phyloP scores from a whole-genome alignment of 257 asterid genomes.

The Avicennia marina region DNA sequence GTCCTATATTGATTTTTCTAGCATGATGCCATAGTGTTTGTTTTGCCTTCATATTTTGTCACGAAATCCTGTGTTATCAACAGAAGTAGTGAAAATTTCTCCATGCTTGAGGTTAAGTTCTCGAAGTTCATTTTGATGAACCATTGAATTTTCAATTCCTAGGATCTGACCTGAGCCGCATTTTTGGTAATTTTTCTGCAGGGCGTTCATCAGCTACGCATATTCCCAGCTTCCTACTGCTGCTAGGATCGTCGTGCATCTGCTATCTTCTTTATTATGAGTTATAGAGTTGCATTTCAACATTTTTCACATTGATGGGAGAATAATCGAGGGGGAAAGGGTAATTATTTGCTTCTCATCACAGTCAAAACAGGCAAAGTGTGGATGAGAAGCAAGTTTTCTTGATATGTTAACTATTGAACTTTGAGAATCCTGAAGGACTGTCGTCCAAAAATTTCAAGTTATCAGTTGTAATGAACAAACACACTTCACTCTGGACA shows the following conservation, averaged over 20 bases:
- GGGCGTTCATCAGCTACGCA: constrained; percentile 26
- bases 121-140: not conserved
- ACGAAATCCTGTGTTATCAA: too few relatives aligned
- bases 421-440: too few relatives aligned
- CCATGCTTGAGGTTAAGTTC: not conserved
- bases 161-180: not conserved
- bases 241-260: constrained; percentile 26
- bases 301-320: not conserved
- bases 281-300: not conserved
- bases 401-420: too few relatives aligned
- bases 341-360: constrained; percentile 9
- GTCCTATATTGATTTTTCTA: too few relatives aligned
- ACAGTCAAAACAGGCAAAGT: not conserved
- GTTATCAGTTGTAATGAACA: too few relatives aligned
- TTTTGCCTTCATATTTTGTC: too few relatives aligned
- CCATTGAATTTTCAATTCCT: not conserved
- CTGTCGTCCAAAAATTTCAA: too few relatives aligned
- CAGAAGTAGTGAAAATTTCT: too few relatives aligned
- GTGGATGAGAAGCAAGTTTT: constrained; percentile 8
- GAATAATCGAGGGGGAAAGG: not conserved
- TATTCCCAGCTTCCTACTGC: constrained; percentile 7
- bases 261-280: constrained; percentile 12
- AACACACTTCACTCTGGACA: too few relatives aligned
- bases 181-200: constrained; percentile 14
- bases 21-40: not conserved